Evolutionary conservation across 768 basidiomycete genomes (phyloP).

Genomic region (Polyporus arcularius): DNA sequence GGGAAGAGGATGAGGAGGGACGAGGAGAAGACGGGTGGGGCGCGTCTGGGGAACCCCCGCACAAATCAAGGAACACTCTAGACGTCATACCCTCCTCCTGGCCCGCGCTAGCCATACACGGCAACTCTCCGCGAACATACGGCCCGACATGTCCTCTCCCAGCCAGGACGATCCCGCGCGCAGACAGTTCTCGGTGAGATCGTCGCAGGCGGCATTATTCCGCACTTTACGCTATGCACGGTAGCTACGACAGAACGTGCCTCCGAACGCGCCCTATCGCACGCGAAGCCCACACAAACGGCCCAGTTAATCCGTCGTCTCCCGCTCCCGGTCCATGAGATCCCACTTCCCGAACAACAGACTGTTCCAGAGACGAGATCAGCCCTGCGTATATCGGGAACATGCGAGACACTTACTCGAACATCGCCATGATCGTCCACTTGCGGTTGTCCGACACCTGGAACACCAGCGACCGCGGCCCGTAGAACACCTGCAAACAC

Average conservation of each 20-base stretch:
- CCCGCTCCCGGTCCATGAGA: conserved; percentile 8
- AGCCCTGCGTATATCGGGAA: conserved; percentile 9
- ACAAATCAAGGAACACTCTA: background rate
- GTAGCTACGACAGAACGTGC: conserved; percentile 1
- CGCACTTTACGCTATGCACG: conserved; percentile 5
- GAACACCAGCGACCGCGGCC: conserved; percentile 88
- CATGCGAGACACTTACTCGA: conserved; percentile 62
- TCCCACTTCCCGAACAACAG: conserved; percentile 38
- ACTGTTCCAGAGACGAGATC: conserved; percentile 26
- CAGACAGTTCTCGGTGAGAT: background rate
- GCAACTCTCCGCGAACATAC: conserved; percentile 1
- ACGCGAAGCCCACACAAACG: background rate
- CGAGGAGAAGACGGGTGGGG: conserved; percentile 1
- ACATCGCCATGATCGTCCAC: conserved; percentile 93
- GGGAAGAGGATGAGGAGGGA: conserved; percentile 1
- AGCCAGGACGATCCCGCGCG: background rate
- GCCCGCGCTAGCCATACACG: background rate
- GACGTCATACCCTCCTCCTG: background rate
- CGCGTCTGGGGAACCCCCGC: background rate
- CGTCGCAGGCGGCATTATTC: conserved; percentile 10
- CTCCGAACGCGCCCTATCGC: background rate
- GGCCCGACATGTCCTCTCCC: background rate
- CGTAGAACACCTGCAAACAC: conserved; percentile 81
- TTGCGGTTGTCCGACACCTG: conserved; percentile 95
- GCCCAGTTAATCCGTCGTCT: background rate